Percentiles rank a stretch among this genome's conserved stretches.
Evolutionary conservation across 2,329 filamentous ascomycete genomes (phyloP).

Genomic region (Coniochaeta ligniaria): DNA sequence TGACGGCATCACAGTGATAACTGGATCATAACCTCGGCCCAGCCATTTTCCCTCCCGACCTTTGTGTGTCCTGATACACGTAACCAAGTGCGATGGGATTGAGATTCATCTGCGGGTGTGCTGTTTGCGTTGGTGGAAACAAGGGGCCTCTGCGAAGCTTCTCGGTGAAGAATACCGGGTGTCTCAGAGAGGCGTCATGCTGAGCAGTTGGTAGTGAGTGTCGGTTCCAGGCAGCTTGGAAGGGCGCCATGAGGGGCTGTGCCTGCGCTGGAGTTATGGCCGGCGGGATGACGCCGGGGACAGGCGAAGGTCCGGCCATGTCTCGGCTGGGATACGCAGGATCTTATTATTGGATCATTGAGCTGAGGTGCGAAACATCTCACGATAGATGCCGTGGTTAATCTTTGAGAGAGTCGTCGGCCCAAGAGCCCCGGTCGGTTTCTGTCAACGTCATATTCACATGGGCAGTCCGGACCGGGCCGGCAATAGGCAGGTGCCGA

Average conservation of each 20-base stretch:
- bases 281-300: slow-evolving; percentile 4
- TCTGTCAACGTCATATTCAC: slow-evolving; percentile 8
- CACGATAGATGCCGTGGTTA: slow-evolving; percentile 23
- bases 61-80: slow-evolving; percentile 42
- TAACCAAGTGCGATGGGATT: slow-evolving; percentile 56
- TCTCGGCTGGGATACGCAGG: not conserved
- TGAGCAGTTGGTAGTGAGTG: slow-evolving; percentile 9
- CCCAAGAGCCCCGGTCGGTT: not conserved
- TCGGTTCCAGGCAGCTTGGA: slow-evolving; percentile 18
- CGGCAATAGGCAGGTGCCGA: not conserved
- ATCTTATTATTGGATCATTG: slow-evolving; percentile 27
- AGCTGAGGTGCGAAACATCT: not conserved
- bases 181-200: slow-evolving; percentile 52
- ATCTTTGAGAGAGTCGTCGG: slow-evolving; percentile 10
- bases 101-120: slow-evolving; percentile 11
- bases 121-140: slow-evolving; percentile 13
- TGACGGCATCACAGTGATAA: no score
- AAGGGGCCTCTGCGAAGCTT: slow-evolving; percentile 50
- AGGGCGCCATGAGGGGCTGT: slow-evolving; percentile 7
- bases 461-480: not conserved
- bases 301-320: not conserved
- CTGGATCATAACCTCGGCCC: slow-evolving; percentile 28
- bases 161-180: slow-evolving; percentile 72
- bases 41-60: slow-evolving; percentile 17
- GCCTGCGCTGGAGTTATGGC: slow-evolving; percentile 17